Base-by-base conservation (phyloP, 148 eudicot species). In the Rhododendron griersonianum region DNA sequence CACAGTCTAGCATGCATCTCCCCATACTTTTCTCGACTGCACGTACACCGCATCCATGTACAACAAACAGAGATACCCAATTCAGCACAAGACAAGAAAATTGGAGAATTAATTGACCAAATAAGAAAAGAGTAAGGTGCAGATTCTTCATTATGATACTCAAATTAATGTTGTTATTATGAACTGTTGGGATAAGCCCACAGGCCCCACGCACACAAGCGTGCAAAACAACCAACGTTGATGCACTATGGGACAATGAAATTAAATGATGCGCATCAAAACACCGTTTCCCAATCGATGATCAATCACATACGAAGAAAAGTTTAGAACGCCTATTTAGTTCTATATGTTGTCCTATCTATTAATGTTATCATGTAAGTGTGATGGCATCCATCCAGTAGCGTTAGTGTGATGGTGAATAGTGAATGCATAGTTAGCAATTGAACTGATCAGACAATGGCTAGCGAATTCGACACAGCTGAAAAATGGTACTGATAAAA, bases 11-110 rank as follows among this genome's bases (percentile, higher is more conserved):
- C 99, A 88, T 95, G 96, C 89, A 97, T 89, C 89, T 97, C 99
- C 69, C 95, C 99, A 83, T 93, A 97, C 83, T 91, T 92, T 87
- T 95, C 99, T 51, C 99, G 99, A 85, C 99, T 97, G 99, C 90
- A 89, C 67, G 6, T 53, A 69, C 53, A 11, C 51, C 33, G 35
- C 3, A 50, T n/a, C 19, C 75, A 69, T 3, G 28, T 1, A 71
- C 57, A 81, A 41, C 53, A 67, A 67, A 33, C 41, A 41, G 45
- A n/a, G 57, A 44, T 61, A 78, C 57, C 76, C 44, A 81, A 67
- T 39, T 74, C 39, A 80, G 45, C 15, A 25, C 69, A 84, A 80
- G 55, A 65, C 15, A 7, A 59, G 59, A 63, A 21, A 59, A 78
- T 51, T 21, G 5, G 35, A 80, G 73, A 78, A 77, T 61, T 21